These are phyloP conservation scores for Kockiozyma suomiensis DNA, from an alignment of 805 yeast species.

Conservation along the genomic window DNA sequence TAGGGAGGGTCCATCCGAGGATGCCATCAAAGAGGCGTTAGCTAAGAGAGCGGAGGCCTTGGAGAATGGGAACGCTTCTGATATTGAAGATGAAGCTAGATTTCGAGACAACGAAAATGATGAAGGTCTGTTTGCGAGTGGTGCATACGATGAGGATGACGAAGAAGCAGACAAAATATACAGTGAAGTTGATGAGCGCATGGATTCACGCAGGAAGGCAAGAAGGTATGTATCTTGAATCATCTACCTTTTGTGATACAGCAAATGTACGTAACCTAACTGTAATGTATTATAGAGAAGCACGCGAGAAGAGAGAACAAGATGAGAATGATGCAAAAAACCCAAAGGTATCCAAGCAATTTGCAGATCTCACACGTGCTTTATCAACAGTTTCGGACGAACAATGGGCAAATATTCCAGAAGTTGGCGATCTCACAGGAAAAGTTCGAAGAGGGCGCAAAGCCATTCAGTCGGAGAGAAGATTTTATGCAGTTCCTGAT, in stretches of 20 bases:
- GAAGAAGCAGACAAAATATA: conserved; percentile 78
- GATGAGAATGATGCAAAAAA: conserved; percentile 38
- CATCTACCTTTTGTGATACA: no score
- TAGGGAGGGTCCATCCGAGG: conserved; percentile 45
- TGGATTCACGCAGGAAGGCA: conserved; percentile 39
- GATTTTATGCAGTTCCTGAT: conserved; percentile 86
- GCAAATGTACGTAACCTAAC: not conserved
- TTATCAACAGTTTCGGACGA: conserved; percentile 61
- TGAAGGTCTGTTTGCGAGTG: conserved; percentile 41
- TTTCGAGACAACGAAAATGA: conserved; percentile 42
- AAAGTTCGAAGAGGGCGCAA: conserved; percentile 72
- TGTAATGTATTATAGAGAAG: conserved; percentile 30
- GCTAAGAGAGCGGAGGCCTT: conserved; percentile 34
- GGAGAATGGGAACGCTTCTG: conserved; percentile 36
- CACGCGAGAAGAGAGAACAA: conserved; percentile 36
- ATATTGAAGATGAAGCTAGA: conserved; percentile 40
- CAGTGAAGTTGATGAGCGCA: conserved; percentile 63
- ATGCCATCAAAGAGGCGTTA: conserved; percentile 40
- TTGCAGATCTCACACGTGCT: conserved; percentile 67
- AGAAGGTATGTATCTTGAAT: conserved; percentile 31
- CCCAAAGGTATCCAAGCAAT: conserved; percentile 53
- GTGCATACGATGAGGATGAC: conserved; percentile 56
- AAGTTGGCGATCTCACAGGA: conserved; percentile 83
- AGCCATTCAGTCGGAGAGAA: conserved; percentile 55
- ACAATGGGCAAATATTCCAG: conserved; percentile 84